Percentiles rank a stretch among this genome's conserved stretches.
These are phyloP conservation scores for Solanum infundibuliforme DNA, from an alignment of 257 asterid genomes.

Conservation along the genomic window DNA sequence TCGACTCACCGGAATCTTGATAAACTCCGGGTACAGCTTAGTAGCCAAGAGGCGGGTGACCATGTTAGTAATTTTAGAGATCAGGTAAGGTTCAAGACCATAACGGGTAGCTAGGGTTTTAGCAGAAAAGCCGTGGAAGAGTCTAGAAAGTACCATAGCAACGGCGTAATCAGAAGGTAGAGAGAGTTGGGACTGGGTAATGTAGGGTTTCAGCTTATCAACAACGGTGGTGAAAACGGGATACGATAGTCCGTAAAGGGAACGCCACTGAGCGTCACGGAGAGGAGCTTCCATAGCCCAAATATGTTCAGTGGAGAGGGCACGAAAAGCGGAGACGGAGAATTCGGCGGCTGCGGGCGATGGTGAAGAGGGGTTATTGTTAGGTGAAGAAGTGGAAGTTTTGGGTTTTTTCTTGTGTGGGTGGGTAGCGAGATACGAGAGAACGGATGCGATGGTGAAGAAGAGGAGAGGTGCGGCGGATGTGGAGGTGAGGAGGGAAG, in stretches of 20 bases:
- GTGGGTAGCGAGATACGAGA: slow-evolving; percentile 72
- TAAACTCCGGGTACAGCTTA: slow-evolving; percentile 88
- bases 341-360: slow-evolving; percentile 25
- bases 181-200: slow-evolving; percentile 87
- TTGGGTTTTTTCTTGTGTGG: slow-evolving; percentile 28
- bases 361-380: slow-evolving; percentile 29
- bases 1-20: slow-evolving; percentile 66
- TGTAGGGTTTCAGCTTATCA: slow-evolving; percentile 86
- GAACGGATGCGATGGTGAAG: slow-evolving; percentile 94
- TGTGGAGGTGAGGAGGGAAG: slow-evolving; percentile 46
- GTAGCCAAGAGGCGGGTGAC: slow-evolving; percentile 89
- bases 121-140: slow-evolving; percentile 68
- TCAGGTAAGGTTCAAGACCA: slow-evolving; percentile 84
- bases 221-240: slow-evolving; percentile 95
- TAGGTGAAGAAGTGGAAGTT: slow-evolving; percentile 32
- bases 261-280: slow-evolving; percentile 96
- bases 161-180: slow-evolving; percentile 98
- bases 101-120: slow-evolving; percentile 80
- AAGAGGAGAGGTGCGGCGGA: slow-evolving; percentile 95
- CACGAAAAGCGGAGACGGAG: slow-evolving; percentile 96
- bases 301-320: slow-evolving; percentile 88
- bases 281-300: slow-evolving; percentile 97
- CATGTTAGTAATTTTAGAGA: slow-evolving; percentile 94
- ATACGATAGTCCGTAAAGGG: slow-evolving; percentile 83
- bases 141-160: slow-evolving; percentile 92